Percentiles rank a stretch among this genome's conserved stretches.
phyloP scores from a whole-genome alignment of 179 eudicot species.

The Camellia oleifera region DNA sequence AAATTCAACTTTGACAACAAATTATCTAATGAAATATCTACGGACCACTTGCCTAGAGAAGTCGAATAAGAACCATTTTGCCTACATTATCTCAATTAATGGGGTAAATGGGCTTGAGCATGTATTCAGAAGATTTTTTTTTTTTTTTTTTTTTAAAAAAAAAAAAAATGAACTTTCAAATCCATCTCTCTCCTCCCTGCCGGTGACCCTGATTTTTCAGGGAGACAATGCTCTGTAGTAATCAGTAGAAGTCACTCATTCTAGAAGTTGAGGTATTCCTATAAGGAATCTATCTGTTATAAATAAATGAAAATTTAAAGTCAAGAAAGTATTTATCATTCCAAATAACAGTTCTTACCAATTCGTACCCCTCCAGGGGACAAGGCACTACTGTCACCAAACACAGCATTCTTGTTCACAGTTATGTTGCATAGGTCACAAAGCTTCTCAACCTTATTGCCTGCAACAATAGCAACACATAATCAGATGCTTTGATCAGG shows the following conservation, averaged over 20 bases:
- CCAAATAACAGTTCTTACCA: slow-evolving; percentile 41
- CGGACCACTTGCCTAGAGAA: background rate
- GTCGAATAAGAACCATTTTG: background rate
- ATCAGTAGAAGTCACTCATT: too few relatives aligned
- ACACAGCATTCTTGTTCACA: slow-evolving; percentile 96
- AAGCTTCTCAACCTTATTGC: slow-evolving; percentile 98
- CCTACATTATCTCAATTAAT: background rate
- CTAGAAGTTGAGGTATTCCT: too few relatives aligned
- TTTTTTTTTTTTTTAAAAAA: too few relatives aligned
- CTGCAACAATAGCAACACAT: slow-evolving; percentile 33
- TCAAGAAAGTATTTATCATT: background rate
- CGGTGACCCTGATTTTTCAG: background rate
- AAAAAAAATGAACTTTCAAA: background rate
- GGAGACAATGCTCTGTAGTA: background rate
- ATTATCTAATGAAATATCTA: background rate
- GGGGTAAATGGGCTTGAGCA: background rate
- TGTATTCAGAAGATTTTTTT: background rate
- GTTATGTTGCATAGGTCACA: slow-evolving; percentile 93
- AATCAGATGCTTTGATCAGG: background rate
- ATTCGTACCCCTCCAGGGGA: slow-evolving; percentile 94
- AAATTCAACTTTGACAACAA: background rate
- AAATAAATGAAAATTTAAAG: background rate
- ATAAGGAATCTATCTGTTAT: background rate
- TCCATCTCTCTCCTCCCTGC: background rate
- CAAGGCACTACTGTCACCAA: slow-evolving; percentile 96